Conservation (phyloP, 2,329 filamentous ascomycete genomes). For the Cytospora chrysosperma region DNA sequence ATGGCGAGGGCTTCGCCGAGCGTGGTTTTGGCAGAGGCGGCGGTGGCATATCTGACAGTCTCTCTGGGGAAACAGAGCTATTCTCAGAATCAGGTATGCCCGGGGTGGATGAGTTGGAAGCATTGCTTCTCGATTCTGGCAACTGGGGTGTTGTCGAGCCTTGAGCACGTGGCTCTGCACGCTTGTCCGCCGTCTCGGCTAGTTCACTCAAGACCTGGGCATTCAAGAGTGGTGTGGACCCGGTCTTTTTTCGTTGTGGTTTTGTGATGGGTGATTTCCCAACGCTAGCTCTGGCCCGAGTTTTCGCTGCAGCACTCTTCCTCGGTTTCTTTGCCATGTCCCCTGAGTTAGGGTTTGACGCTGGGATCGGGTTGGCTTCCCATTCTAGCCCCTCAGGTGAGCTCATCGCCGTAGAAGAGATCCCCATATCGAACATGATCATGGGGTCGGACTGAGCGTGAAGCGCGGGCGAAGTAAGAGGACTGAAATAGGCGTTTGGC, state of each 20-base stretch:
- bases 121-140: conserved; percentile 28
- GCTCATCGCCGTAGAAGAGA: conserved; percentile 44
- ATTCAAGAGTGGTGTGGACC: conserved; percentile 54
- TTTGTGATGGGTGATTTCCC: conserved; percentile 74
- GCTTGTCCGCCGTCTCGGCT: conserved; percentile 32
- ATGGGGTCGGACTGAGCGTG: conserved; percentile 65
- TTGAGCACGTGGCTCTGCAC: conserved; percentile 42
- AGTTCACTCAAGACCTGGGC: conserved; percentile 56
- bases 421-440: conserved; percentile 45
- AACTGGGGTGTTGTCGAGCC: conserved; percentile 38
- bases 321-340: conserved; percentile 53
- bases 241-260: conserved; percentile 56
- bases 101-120: conserved; percentile 37
- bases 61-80: conserved; percentile 63
- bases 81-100: conserved; percentile 60
- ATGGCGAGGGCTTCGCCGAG: conserved; percentile 66
- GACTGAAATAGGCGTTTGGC: conserved; percentile 76
- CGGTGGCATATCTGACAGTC: conserved; percentile 64
- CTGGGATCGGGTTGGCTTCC: conserved; percentile 40
- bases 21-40: conserved; percentile 65
- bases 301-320: conserved; percentile 52
- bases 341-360: conserved; percentile 41
- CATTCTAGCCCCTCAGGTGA: conserved; percentile 60
- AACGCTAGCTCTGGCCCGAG: conserved; percentile 52
- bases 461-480: conserved; percentile 76